Evolutionary conservation across 192 early-diverging fungal species (phyloP).

Genomic region (Rhizoclosmatium sp.): DNA sequence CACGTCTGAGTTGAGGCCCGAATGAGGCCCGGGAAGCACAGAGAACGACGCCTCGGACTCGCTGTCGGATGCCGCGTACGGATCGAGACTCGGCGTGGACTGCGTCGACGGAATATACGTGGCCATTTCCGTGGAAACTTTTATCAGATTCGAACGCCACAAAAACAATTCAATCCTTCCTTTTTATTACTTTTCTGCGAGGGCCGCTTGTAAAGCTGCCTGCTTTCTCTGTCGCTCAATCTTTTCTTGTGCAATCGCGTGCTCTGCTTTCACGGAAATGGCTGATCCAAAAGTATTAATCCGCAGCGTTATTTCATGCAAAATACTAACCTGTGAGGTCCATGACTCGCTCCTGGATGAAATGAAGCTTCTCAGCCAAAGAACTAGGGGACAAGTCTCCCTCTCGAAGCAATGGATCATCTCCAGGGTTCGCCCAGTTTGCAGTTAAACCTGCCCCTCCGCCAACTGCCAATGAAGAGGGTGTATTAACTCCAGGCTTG

Average conservation of each 20-base stretch:
- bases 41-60: conserved; percentile 33
- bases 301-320: not conserved
- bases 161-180: not conserved
- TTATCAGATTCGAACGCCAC: too few species aligned
- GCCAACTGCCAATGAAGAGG: conserved; percentile 4
- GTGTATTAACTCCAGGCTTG: conserved; percentile 6
- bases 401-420: conserved; percentile 25
- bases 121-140: too few species aligned
- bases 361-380: conserved; percentile 59
- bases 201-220: conserved; percentile 7
- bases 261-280: conserved; percentile 51
- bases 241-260: conserved; percentile 47
- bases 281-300: conserved; percentile 30
- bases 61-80: conserved; percentile 20
- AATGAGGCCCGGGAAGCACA: not conserved
- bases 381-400: conserved; percentile 45
- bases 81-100: conserved; percentile 17
- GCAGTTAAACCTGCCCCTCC: conserved; percentile 14
- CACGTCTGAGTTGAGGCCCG: not conserved
- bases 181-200: not conserved
- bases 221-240: conserved; percentile 42
- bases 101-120: too few species aligned
- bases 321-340: conserved; percentile 57
- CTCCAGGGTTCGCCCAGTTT: conserved; percentile 22
- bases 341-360: conserved; percentile 59